Base-by-base conservation (phyloP, 805 yeast species). In the Kuraishia ogatae region DNA sequence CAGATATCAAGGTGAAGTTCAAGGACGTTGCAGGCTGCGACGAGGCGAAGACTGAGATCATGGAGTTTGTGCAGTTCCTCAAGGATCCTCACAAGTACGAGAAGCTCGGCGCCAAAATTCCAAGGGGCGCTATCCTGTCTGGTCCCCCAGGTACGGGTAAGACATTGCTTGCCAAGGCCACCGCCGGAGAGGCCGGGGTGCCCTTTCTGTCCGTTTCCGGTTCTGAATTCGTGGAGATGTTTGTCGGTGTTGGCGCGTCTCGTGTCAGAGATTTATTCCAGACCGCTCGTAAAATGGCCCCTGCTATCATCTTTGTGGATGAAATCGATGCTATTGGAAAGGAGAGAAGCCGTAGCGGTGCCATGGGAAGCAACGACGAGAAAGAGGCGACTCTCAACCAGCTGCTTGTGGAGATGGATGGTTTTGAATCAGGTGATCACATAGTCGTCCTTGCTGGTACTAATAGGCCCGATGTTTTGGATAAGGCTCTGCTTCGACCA, bases 81-180 rank as follows among this genome's bases (percentile, higher is more conserved):
- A 88, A 93, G 68, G 82, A 90, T 61, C 99, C 99, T 10, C 77
- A 79, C 55, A 89, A 91, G 67, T 94, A 92, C 71, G 97, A 92
- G 69, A 82, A 83, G 57, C 76, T 94, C 56, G 99, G 99, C 47
- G 99, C 98, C 47, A 89, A 91, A 69, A 94, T 94, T 61, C 99
- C 99, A 51, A 83, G 98, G 67, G 99, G 99, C 62, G 99, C 99
- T 10, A 89, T 94, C 57, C 75, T 94, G 56, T 87, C 97, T 1
- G 99, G 99, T 52, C 97, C 99, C 19, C 99, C 99, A 53, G 99
- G 99, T 75, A 94, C 99, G 10, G 99, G 99, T 83, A 94, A 94
- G 69, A 94, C 99, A 0, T 76, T 94, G 54, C 74, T 94, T 53
- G 99, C 99, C 13, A 93, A 90, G 67, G 99, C 99, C 4, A 94